Evolutionary conservation across 2,329 filamentous ascomycete genomes (phyloP), one percentile per base, ranked within the genome.

Genomic region (Pyricularia sp.): DNA sequence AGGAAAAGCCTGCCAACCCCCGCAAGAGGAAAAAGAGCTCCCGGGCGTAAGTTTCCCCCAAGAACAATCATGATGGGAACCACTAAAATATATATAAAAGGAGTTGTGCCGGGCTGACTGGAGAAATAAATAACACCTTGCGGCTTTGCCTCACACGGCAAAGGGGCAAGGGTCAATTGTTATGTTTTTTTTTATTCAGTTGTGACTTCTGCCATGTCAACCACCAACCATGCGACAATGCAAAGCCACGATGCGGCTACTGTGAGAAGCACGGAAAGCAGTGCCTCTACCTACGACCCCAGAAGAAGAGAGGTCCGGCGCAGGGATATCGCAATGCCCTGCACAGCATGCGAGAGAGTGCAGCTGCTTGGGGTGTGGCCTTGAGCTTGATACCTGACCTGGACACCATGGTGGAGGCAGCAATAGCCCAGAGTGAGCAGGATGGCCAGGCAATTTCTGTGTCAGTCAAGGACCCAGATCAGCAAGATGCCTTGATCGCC

Each of bases 141-240:
- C 59, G 59, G 23, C 25, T 63, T 63, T 26, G 23, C 59, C 59
- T 10, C 59, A 3, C 25, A 26, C 12, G 59, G 59, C 59, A 63
- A 63, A 63, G 59, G 59, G 17, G 58, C n/a, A 23, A 61, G 25
- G 14, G 4, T 17, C 6, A 9, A 61, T 61, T 28, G 9, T 30
- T 63, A 25, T 28, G 25, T 64, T 71, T 36, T 14, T 36, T 14
- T 14, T 36, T 36, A 63, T 28, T 17, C 69, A 83, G 81, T 68
- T 82, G 81, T 74, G 81, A 82, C 74, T 81, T 81, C 65, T 82
- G 81, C 71, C 81, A 82, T 70, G 78, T 80, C 68, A 81, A 82
- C 72, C 81, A 82, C 70, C 81, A 82, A 74, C 81, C 81, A 6
- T 83, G 81, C 73, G 81, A 83, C 73, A 83, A 83, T 70, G 80